phyloP scores from a whole-genome alignment of 2,329 filamentous ascomycete species.

The Gliomastix tumulicola region DNA sequence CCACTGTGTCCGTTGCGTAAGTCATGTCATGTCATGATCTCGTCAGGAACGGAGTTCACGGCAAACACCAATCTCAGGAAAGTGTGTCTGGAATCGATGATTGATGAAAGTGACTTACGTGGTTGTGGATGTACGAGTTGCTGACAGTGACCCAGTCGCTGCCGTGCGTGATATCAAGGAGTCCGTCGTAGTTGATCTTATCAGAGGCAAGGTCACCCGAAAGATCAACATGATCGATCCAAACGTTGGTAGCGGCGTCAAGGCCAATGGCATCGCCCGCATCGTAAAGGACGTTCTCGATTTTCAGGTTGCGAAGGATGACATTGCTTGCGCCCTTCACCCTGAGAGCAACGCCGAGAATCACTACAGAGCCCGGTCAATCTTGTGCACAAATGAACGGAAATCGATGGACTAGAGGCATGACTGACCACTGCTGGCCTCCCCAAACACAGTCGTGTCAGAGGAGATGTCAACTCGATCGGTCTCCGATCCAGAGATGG shows the following conservation, averaged over 20 bases:
- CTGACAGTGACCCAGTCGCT: constrained; percentile 31
- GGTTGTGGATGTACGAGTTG: constrained; percentile 31
- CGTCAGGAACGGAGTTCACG: too few species aligned
- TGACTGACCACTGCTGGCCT: constrained; percentile 14
- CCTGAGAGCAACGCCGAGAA: background rate
- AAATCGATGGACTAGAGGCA: too few species aligned
- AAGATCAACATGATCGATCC: constrained; percentile 34
- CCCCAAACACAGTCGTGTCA: constrained; percentile 35
- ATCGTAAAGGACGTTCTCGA: constrained; percentile 35
- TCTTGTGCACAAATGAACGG: background rate
- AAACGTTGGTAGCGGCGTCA: constrained; percentile 37
- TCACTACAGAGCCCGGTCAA: too few species aligned
- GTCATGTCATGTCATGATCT: background rate
- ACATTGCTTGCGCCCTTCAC: constrained; percentile 35
- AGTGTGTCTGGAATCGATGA: too few species aligned
- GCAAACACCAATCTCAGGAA: too few species aligned
- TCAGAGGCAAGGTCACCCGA: constrained; percentile 20
- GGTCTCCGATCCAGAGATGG: constrained; percentile 13
- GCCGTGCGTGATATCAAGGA: constrained; percentile 32
- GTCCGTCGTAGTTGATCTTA: constrained; percentile 32
- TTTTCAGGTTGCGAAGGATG: constrained; percentile 47
- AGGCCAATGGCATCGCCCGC: constrained; percentile 43
- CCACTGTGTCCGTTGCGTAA: constrained; percentile 7
- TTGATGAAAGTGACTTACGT: constrained; percentile 11
- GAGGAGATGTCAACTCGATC: constrained; percentile 28